Evolutionary conservation across 2,329 filamentous ascomycete genomes (phyloP).

Genomic region (Cyanodermella asteris): DNA sequence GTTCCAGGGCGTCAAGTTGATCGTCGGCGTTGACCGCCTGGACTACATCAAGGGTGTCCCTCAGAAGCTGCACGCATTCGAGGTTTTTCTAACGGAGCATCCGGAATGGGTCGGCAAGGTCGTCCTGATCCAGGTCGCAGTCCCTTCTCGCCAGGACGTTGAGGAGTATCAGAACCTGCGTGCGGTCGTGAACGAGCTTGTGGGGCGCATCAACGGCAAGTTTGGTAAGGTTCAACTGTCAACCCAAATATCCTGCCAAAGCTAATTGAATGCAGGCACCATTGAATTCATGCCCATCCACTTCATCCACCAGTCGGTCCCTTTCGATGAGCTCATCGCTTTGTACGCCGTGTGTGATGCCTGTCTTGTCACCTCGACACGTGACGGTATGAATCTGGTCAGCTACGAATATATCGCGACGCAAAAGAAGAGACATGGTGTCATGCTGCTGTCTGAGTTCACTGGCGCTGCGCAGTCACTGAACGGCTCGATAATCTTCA

Average conservation of each 20-base stretch:
- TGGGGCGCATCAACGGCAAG: slow-evolving; percentile 89
- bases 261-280: slow-evolving; percentile 32
- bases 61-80: slow-evolving; percentile 87
- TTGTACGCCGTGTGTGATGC: slow-evolving; percentile 84
- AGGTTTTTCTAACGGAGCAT: slow-evolving; percentile 90
- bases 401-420: slow-evolving; percentile 96
- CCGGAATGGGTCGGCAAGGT: slow-evolving; percentile 97
- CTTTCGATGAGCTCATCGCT: slow-evolving; percentile 83
- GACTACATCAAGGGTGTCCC: slow-evolving; percentile 99
- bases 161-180: slow-evolving; percentile 95
- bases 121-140: slow-evolving; percentile 84
- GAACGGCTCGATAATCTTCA: slow-evolving; percentile 83
- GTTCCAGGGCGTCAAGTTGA: slow-evolving; percentile 88
- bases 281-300: slow-evolving; percentile 98
- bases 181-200: slow-evolving; percentile 87
- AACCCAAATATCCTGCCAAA: slow-evolving; percentile 2
- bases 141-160: slow-evolving; percentile 84
- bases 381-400: slow-evolving; percentile 96
- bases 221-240: slow-evolving; percentile 35
- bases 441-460: slow-evolving; percentile 91
- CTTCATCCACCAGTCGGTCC: slow-evolving; percentile 90
- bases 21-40: slow-evolving; percentile 86
- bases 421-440: slow-evolving; percentile 72
- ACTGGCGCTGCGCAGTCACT: slow-evolving; percentile 86
- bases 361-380: slow-evolving; percentile 82